A percentile compares a stretch with the other conserved stretches of the same genome.
These are phyloP conservation scores for Monosporascus sp. DNA, from an alignment of 2,329 filamentous ascomycete species.

Conservation along the genomic window DNA sequence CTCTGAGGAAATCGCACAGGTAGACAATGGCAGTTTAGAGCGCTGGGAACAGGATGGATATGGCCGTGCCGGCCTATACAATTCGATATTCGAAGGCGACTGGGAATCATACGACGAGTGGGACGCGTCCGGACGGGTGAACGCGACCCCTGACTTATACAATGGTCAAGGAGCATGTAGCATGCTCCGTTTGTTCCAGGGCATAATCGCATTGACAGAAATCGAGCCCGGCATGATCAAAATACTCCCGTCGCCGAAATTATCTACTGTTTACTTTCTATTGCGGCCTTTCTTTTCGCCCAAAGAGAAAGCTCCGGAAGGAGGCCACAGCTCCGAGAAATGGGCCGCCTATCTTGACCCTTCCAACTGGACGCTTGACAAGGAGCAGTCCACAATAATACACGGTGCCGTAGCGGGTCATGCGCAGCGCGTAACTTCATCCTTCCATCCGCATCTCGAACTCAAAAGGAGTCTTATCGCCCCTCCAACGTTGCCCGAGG, in stretches of 20 bases:
- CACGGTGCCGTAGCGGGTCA: conserved; percentile 55
- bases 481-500: conserved; percentile 49
- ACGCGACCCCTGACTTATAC: conserved; percentile 51
- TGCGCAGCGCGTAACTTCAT: conserved; percentile 52
- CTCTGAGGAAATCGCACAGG: conserved; percentile 56
- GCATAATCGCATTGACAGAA: conserved; percentile 48
- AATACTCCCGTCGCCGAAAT: conserved; percentile 43
- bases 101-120: conserved; percentile 55
- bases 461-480: conserved; percentile 49
- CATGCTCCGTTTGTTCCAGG: conserved; percentile 57
- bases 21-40: conserved; percentile 67
- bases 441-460: conserved; percentile 53
- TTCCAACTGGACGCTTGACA: conserved; percentile 37
- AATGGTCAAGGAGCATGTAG: conserved; percentile 54
- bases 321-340: conserved; percentile 19
- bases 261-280: conserved; percentile 43
- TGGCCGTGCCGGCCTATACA: conserved; percentile 51
- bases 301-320: conserved; percentile 36
- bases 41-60: conserved; percentile 69
- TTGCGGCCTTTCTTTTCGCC: conserved; percentile 50
- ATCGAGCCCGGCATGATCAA: conserved; percentile 45
- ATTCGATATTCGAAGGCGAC: conserved; percentile 46
- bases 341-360: conserved; percentile 48
- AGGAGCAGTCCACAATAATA: conserved; percentile 49
- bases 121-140: conserved; percentile 48